A percentile compares a stretch with the other conserved stretches of the same genome.
phyloP scores from a whole-genome alignment of 345 rosid genomes.

The Ceriops tagal region DNA sequence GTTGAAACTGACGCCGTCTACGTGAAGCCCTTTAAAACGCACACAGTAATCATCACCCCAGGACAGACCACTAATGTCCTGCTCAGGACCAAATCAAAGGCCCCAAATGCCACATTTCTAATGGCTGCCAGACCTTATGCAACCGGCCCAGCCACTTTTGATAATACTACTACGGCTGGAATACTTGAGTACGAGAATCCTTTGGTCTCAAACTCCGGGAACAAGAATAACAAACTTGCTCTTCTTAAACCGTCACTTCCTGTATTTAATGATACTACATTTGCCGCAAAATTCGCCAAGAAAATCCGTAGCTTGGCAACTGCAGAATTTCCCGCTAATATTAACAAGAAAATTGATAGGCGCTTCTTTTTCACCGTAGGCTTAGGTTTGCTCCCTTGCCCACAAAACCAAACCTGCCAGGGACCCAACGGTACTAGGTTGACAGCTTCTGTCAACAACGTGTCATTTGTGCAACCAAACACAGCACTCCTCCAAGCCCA shows the following conservation, averaged over 20 bases:
- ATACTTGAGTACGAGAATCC: constrained; percentile 35
- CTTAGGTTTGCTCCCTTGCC: constrained; percentile 41
- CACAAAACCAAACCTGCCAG: constrained; percentile 37
- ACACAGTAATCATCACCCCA: constrained; percentile 49
- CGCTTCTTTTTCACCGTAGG: constrained; percentile 54
- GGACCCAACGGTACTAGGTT: constrained; percentile 47
- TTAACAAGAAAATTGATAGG: constrained; percentile 38
- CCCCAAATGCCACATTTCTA: constrained; percentile 28
- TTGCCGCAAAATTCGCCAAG: constrained; percentile 30
- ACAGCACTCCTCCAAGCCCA: constrained; percentile 47
- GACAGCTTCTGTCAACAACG: constrained; percentile 44
- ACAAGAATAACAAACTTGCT: constrained; percentile 19
- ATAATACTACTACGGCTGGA: constrained; percentile 45
- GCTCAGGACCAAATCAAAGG: constrained; percentile 35
- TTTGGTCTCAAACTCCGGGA: constrained; percentile 16
- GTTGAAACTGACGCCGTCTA: constrained; percentile 71
- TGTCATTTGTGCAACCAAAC: constrained; percentile 43
- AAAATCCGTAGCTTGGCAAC: constrained; percentile 43
- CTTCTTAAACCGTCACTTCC: constrained; percentile 39
- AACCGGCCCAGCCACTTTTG: constrained; percentile 40
- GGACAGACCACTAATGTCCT: constrained; percentile 75
- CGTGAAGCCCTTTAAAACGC: constrained; percentile 59
- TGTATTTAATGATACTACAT: constrained; percentile 39
- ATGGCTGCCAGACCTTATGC: constrained; percentile 48
- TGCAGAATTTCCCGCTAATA: constrained; percentile 42